Conservation (phyloP, 2,329 filamentous ascomycete species). For the Dactylellina cionopaga region DNA sequence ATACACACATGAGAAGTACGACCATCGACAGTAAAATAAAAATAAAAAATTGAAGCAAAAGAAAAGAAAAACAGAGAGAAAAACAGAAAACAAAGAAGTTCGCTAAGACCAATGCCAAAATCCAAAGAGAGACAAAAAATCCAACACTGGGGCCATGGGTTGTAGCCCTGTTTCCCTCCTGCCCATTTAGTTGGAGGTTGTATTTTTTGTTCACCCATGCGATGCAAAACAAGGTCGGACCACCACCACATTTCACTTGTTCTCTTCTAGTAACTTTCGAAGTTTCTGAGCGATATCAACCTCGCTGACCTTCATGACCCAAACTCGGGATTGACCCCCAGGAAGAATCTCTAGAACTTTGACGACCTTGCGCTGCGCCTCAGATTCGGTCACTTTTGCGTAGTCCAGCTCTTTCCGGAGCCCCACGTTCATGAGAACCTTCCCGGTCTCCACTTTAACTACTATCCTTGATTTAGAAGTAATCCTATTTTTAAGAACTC, state of each 20-base stretch:
- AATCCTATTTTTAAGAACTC: slow-evolving; percentile 56
- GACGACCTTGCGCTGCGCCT: slow-evolving; percentile 52
- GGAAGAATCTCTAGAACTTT: slow-evolving; percentile 54
- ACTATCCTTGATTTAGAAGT: slow-evolving; percentile 54
- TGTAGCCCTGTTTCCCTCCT: too few relatives aligned
- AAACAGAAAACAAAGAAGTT: slow-evolving; percentile 5
- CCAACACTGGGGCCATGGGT: too few relatives aligned
- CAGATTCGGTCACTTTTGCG: slow-evolving; percentile 38
- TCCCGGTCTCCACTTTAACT: slow-evolving; percentile 56
- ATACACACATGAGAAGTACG: not conserved
- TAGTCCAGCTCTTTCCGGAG: slow-evolving; percentile 54
- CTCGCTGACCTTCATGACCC: slow-evolving; percentile 54
- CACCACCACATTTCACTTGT: slow-evolving; percentile 52
- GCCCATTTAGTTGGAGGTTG: too few relatives aligned
- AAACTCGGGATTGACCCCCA: slow-evolving; percentile 48
- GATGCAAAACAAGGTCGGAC: too few relatives aligned
- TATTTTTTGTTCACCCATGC: too few relatives aligned
- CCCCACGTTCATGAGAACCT: slow-evolving; percentile 56
- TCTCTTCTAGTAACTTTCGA: slow-evolving; percentile 53
- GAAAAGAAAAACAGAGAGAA: not conserved
- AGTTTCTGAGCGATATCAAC: slow-evolving; percentile 53
- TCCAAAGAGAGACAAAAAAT: slow-evolving; percentile 4
- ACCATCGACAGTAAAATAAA: not conserved
- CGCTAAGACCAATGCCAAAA: slow-evolving; percentile 14
- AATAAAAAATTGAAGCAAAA: slow-evolving; percentile 1